phyloP scores from a whole-genome alignment of 371 early-diverging fungal genomes.

The Mortierella sp. region DNA sequence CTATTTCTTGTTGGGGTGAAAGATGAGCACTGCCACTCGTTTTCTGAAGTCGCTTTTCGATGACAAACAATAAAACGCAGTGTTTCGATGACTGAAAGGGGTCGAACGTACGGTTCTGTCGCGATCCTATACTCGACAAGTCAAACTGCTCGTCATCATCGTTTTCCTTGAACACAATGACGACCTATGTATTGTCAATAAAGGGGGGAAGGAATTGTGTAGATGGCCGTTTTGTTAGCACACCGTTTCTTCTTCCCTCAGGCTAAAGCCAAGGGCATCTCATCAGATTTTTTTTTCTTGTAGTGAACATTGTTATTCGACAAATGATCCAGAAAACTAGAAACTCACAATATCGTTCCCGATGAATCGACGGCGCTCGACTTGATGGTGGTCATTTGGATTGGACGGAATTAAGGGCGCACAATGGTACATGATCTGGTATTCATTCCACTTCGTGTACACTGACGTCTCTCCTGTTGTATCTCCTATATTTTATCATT shows the following conservation, averaged over 20 bases:
- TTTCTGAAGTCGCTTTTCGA: not conserved
- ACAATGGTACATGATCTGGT: constrained; percentile 57
- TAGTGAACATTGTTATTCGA: not conserved
- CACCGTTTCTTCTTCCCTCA: not conserved
- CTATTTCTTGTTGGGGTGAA: too few species aligned
- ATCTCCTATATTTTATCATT: constrained; percentile 22
- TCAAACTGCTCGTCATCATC: constrained; percentile 49
- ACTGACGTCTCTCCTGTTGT: constrained; percentile 51
- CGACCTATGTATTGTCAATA: constrained; percentile 29
- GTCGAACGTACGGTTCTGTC: constrained; percentile 49
- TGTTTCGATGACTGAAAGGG: not conserved
- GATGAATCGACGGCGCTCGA: constrained; percentile 54
- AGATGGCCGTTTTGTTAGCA: too few species aligned
- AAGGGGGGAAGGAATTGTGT: not conserved
- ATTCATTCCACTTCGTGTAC: constrained; percentile 37
- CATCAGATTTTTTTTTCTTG: not conserved
- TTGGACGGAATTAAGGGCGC: constrained; percentile 50
- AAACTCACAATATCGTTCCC: constrained; percentile 55
- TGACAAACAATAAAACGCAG: not conserved
- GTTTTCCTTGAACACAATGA: constrained; percentile 47
- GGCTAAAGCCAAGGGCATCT: not conserved
- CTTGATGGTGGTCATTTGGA: constrained; percentile 50
- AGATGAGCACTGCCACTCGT: not conserved
- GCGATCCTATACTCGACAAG: constrained; percentile 39
- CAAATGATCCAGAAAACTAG: not conserved